Evolutionary conservation across 805 yeast genomes (phyloP), one percentile per base, ranked within the genome.

Genomic region (Wickerhamiella brachini): DNA sequence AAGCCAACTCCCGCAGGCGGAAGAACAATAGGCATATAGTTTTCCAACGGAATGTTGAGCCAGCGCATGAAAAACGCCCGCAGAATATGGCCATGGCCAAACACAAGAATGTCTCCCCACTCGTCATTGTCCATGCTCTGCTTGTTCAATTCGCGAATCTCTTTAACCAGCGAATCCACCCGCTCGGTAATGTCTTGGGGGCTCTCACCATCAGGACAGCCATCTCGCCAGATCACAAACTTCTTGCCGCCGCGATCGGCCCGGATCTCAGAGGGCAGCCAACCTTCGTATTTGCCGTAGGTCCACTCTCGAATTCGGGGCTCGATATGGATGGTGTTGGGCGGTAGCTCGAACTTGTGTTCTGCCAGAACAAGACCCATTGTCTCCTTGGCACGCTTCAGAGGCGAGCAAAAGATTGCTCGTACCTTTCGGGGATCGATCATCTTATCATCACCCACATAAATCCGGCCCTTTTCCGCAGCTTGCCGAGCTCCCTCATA

Each of bases 1-100:
- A 88, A 95, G 54, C 96, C 95, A 43, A 87, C 85, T 44, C 95
- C 97, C 56, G 97, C 96, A 24, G 97, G 95, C 64, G 90, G 96
- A 58, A 90, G 71, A 65, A 90, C 71, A 65, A 88, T 81, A 57
- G 81, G 78, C 9, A 96, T 96, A 64, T 89, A 85, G 46, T 64
- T 69, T 54, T 65, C 60, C 52, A 83, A 70, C n/a, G 72, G 72
- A 42, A 73, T 66, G 2, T 75, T 77, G 39, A 85, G 79, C 97
- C 97, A 90, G 53, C 95, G 70, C 20, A 88, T 86, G 7, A 90
- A 94, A 61, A 90, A 79, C 63, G 90, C 84, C 62, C 97, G 80
- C 59, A 90, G 71, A 47, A 89, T 84, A 62, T 90, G 97, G 44
- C 97, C 97, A 63, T 90, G 97, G 10, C 90, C 97, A 53, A 89